Evolutionary conservation across 2,329 filamentous ascomycete species (phyloP), one percentile per base, ranked within the genome.

Genomic region (Colletotrichum sp.): DNA sequence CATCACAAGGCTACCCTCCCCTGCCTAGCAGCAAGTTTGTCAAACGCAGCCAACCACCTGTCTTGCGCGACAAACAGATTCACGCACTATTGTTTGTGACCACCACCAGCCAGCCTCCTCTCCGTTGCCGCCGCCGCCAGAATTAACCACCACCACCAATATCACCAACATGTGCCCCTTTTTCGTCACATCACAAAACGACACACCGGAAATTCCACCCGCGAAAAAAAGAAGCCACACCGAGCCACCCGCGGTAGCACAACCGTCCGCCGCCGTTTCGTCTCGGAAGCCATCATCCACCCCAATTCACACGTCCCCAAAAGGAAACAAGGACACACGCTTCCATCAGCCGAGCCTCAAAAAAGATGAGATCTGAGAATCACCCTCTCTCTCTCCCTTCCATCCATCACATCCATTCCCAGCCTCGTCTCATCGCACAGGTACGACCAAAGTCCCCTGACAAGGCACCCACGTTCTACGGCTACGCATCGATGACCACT

Each of bases 231-330:
- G 9, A 12, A 32, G 26, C 65, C 55, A 73, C 66, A 55, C 36
- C 66, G 16, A 39, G 18, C n/a, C 8, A 21, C 15, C 10, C 13
- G 30, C 44, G 44, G 39, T 24, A 26, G 6, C 67, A 52, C 60
- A 68, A 30, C 30, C 66, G n/a, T 36, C 52, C 68, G 60, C 68
- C 68, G 68, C 24, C 28, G 72, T 67, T 60, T 68, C 72, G 69
- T 75, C 72, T 72, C 72, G 72, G 72, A 49, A 36, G 49, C 59
- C 26, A 57, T 21, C 8, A 16, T 30, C 16, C 12, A 49, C 66
- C 24, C n/a, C 30, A 26, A 69, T 30, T 9, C 32, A 24, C 26
- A 52, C 12, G 3, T 30, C 16, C 16, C 4, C 12, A 21, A 36
- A 28, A 68, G 57, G 49, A 18, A 28, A 57, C 13, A 15, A 15